phyloP scores from a whole-genome alignment of 1,139 yeast species.

The Diutina catenulata region DNA sequence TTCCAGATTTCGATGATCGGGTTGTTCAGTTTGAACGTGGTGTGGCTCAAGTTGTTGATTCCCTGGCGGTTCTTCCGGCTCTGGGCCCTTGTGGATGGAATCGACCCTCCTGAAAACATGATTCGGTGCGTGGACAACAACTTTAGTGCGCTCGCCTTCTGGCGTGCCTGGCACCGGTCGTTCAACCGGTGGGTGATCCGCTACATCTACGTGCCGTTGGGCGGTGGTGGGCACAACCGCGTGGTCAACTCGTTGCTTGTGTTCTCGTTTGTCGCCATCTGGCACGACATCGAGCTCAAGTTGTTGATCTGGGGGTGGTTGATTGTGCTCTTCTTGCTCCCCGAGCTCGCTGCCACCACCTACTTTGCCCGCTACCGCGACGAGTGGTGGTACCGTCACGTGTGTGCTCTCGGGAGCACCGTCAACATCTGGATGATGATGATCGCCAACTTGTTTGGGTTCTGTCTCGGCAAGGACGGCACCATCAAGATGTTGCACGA shows the following conservation, averaged over 20 bases:
- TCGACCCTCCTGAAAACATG: conserved; percentile 98
- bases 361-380: conserved; percentile 28
- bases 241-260: conserved; percentile 70
- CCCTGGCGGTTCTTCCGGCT: conserved; percentile 95
- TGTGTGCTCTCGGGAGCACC: conserved; percentile 83
- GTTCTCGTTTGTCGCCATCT: conserved; percentile 93
- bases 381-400: conserved; percentile 66
- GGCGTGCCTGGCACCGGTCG: conserved; percentile 99
- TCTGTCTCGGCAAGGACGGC: conserved; percentile 87
- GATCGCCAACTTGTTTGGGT: conserved; percentile 91
- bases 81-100: conserved; percentile 85
- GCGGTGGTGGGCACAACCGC: conserved; percentile 46
- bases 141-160: conserved; percentile 82
- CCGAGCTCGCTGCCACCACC: conserved; percentile 63
- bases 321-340: conserved; percentile 76
- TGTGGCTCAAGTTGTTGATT: conserved; percentile 83
- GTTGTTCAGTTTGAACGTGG: conserved; percentile 73
- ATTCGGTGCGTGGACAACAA: conserved; percentile 91
- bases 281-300: conserved; percentile 94
- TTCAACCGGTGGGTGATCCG: conserved; percentile 83
- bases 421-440: conserved; percentile 95
- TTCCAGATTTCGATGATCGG: conserved; percentile 95
- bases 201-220: conserved; percentile 72
- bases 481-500: conserved; percentile 51
- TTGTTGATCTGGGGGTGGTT: conserved; percentile 94